Base-by-base conservation (phyloP, 2,329 filamentous ascomycete species). In the Colletotrichum theobromicola region DNA sequence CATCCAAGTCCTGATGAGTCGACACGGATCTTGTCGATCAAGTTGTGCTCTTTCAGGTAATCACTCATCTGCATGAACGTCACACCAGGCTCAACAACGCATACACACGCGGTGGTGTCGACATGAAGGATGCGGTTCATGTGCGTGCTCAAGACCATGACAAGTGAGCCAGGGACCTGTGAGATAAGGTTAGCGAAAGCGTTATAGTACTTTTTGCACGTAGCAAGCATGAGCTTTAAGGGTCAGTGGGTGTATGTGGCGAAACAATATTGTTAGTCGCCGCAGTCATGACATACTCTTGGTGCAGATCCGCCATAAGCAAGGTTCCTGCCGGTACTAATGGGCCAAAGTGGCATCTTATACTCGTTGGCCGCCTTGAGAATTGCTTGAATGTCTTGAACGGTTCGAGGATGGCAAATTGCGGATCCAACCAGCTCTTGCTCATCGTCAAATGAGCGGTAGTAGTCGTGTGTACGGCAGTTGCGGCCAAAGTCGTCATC, bases 51-150 rank as follows among this genome's bases (percentile, higher is more conserved):
- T 71, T 83, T 80, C 15, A 90, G 79, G 63, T 88, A 84, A 10
- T 90, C 84, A 75, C 90, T 84, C 8, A 91, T 81, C 30, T 85
- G 84, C 72, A 87, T 86, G 77, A 87, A 91, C 0, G 88, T 88
- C 0, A 91, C 89, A 1, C 90, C 89, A 0, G 90, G 90, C 78
- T 91, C 89, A 6, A 91, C 84, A 2, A 91, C 57, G 83, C 87
- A 70, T 82, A 89, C 24, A 86, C 87, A 62, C 83, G 85, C 32
- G 87, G 86, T 85, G 1, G 83, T 84, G 75, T 89, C 86, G 7
- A 91, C 84, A 32, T 89, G 83, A 7, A 91, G 77, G 12, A 91
- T 84, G 75, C 84, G 85, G 77, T 88, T 87, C 89, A 91, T 90
- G 55, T 87, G 83, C 53, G 80, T 85, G 13, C 88, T 88, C n/a